Percentiles rank a stretch among this genome's conserved stretches.
phyloP scores from a whole-genome alignment of 208 protist species.

The Herpetomonas tarakana region DNA sequence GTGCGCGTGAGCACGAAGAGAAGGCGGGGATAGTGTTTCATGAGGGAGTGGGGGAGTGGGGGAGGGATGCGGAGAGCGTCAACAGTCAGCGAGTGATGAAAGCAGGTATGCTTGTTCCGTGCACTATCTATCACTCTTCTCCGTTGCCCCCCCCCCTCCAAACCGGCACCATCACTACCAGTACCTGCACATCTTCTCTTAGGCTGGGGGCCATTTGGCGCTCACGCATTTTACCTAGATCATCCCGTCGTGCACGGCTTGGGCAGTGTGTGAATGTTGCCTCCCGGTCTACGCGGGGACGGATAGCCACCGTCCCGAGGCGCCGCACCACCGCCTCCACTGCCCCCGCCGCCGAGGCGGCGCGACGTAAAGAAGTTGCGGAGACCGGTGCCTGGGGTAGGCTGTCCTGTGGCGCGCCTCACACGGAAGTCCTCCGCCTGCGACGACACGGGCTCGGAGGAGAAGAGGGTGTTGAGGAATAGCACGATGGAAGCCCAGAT shows the following conservation, averaged over 20 bases:
- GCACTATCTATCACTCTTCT: too few relatives aligned
- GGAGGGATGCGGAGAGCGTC: too few relatives aligned
- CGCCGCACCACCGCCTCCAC: slow-evolving; percentile 17
- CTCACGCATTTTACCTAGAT: slow-evolving; percentile 17
- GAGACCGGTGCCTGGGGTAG: neutral
- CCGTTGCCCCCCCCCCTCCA: too few relatives aligned
- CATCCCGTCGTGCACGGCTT: slow-evolving; percentile 28
- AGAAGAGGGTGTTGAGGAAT: slow-evolving; percentile 70
- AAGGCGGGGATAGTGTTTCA: too few relatives aligned
- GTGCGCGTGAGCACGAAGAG: too few relatives aligned
- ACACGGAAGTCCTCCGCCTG: slow-evolving; percentile 38
- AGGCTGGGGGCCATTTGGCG: too few relatives aligned
- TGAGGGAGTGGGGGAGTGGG: too few relatives aligned
- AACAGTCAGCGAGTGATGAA: too few relatives aligned
- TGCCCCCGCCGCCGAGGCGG: slow-evolving; percentile 2
- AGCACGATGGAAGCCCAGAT: slow-evolving; percentile 41
- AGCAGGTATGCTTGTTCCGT: too few relatives aligned
- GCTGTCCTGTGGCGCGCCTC: slow-evolving; percentile 7
- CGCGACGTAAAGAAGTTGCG: neutral
- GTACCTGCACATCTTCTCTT: too few relatives aligned
- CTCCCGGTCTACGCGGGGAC: slow-evolving; percentile 9
- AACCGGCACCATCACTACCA: too few relatives aligned
- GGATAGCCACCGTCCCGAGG: slow-evolving; percentile 15
- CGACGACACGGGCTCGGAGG: slow-evolving; percentile 31
- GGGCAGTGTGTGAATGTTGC: slow-evolving; percentile 54